Evolutionary conservation across 768 basidiomycete species (phyloP), one percentile per base, ranked within the genome.

Genomic region (Lentinula detonsa): DNA sequence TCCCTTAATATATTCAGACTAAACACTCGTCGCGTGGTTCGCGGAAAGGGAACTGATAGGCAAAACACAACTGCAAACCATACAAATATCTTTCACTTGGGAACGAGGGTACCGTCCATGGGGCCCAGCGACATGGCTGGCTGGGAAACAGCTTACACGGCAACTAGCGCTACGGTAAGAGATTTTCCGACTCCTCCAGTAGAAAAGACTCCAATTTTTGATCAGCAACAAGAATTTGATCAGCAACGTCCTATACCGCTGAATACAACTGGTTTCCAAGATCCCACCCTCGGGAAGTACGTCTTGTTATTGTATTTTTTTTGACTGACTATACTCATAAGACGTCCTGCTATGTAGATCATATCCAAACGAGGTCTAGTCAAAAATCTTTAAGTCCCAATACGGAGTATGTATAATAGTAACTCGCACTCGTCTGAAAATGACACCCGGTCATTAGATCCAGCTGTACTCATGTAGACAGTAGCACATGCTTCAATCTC

Each of bases 1-100:
- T 51, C 2, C 16, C 35, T 50, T 42, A 7, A 43, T 1, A 21
- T 49, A 56, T 57, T 18, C 16, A 56, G 55, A 2, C 75, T 89
- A 39, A 88, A 88, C 70, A 86, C 86, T 2, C 79, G 87, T 18
- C 74, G 81, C 54, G 74, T 71, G 28, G 67, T 84, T 43, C 78
- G 79, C 4, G 86, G 84, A 10, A 74, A 78, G 35, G 85, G 85
- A 23, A 83, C 85, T 1, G 85, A 86, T 57, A 69, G 71, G 46
- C 75, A 79, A 68, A 73, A 72, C 6, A 65, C 49, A 1, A 59
- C 67, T 5, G 74, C 71, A 5, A 78, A 77, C 60, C 73, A 80
- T 62, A 81, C 79, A n/a, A 81, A 82, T 63, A 71, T 82, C 71
- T 82, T 82, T 68, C 76, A 76, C 60, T 71, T 80, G 18, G 79